Percentiles rank a stretch among this genome's conserved stretches.
These are phyloP conservation scores for Paramecium primaurelia DNA, from an alignment of 73 alveolate species.

Conservation along the genomic window DNA sequence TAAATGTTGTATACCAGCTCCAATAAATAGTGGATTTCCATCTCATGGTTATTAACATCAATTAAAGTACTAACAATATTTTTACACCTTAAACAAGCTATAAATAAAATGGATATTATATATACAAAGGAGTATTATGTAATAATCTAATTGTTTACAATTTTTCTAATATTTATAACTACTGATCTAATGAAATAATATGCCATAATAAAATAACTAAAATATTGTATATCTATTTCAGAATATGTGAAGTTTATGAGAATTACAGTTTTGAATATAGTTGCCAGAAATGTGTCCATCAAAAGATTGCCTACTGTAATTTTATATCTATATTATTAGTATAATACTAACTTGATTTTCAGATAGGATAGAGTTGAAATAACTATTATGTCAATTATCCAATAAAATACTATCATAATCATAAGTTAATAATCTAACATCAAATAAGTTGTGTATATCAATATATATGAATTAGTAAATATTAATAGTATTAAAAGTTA, in stretches of 20 bases:
- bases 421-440: not conserved
- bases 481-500: not conserved
- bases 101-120: not conserved
- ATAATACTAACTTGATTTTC: not conserved
- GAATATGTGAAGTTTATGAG: not conserved
- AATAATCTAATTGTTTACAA: not conserved
- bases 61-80: not conserved
- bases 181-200: not conserved
- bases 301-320: not conserved
- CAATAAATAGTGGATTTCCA: not conserved
- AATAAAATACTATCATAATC: not conserved
- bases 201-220: not conserved
- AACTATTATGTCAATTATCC: not conserved
- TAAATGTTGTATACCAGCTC: conserved; percentile 25
- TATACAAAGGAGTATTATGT: not conserved
- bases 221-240: not conserved
- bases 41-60: conserved; percentile 29
- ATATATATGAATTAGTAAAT: not conserved
- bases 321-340: not conserved
- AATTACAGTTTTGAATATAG: not conserved
- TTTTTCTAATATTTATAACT: not conserved
- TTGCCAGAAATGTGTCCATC: conserved; percentile 13
- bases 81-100: not conserved
- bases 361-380: not conserved
- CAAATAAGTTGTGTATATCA: not conserved